Conservation (phyloP, 176 grass and related monocot species). For the Oryza punctata region DNA sequence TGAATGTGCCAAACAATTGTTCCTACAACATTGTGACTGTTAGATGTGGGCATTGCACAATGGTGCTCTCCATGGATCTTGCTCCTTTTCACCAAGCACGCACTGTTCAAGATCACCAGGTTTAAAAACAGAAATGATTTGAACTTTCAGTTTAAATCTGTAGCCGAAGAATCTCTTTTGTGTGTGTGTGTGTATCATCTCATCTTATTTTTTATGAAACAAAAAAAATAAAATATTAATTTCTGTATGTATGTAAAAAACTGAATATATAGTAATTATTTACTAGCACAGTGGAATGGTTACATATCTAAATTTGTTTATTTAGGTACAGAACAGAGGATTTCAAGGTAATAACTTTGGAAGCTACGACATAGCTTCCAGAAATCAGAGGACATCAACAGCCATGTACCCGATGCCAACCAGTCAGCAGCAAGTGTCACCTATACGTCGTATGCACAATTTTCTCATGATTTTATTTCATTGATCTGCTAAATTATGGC, state of each 20-base stretch:
- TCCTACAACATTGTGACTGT: constrained; percentile 84
- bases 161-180: not conserved
- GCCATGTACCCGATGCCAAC: constrained; percentile 42
- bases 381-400: constrained; percentile 40
- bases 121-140: constrained; percentile 11
- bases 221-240: not conserved
- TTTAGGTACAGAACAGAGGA: constrained; percentile 58
- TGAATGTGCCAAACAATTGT: constrained; percentile 79
- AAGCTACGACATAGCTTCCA: constrained; percentile 46
- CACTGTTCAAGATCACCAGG: constrained; percentile 73
- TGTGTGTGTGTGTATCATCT: not conserved
- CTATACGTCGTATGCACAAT: constrained; percentile 51
- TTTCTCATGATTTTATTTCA: constrained; percentile 4
- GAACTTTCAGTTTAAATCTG: not conserved
- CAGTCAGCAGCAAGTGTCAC: constrained; percentile 60
- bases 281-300: not conserved
- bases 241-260: not conserved
- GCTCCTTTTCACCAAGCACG: constrained; percentile 59
- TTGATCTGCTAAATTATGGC: not conserved
- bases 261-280: not conserved
- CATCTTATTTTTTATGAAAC: not conserved
- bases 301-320: constrained; percentile 5
- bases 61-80: constrained; percentile 84
- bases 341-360: constrained; percentile 40
- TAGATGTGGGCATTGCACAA: constrained; percentile 89